These are phyloP conservation scores for Prunus armeniaca DNA, from an alignment of 306 rosid species.

Conservation along the genomic window DNA sequence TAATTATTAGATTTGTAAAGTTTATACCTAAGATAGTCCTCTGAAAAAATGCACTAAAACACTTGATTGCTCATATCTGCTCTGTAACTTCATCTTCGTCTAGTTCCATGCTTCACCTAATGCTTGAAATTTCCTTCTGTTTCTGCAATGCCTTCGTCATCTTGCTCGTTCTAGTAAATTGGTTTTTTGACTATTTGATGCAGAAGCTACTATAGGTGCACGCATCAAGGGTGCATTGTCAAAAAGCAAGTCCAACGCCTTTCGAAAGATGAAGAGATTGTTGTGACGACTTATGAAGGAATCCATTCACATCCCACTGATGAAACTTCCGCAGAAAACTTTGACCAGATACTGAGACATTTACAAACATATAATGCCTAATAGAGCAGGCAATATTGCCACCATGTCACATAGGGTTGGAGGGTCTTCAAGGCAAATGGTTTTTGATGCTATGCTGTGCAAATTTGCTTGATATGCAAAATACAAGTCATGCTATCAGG, in stretches of 20 bases:
- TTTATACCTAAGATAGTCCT: neutral
- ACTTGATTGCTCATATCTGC: no score
- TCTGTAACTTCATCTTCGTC: neutral
- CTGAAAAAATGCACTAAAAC: neutral
- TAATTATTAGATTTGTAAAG: neutral
- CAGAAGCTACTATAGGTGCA: conserved; percentile 72
- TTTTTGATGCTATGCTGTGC: neutral
- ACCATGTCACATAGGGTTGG: neutral
- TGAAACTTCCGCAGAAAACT: conserved; percentile 30
- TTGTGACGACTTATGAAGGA: conserved; percentile 56
- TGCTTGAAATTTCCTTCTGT: neutral
- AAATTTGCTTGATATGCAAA: neutral
- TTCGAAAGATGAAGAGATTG: conserved; percentile 47
- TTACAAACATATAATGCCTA: conserved; percentile 13
- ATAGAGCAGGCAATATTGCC: neutral
- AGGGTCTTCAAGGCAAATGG: neutral
- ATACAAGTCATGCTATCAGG: no score
- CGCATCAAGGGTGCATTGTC: conserved; percentile 60
- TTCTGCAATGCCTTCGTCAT: neutral
- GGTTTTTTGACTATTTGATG: neutral
- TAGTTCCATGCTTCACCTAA: neutral
- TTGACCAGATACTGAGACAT: conserved; percentile 40
- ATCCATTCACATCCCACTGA: conserved; percentile 41
- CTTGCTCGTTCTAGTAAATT: neutral
- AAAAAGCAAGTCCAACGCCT: conserved; percentile 66